These are phyloP conservation scores for Cercospora sp. DNA, from an alignment of 2,329 filamentous ascomycete genomes.

Conservation along the genomic window DNA sequence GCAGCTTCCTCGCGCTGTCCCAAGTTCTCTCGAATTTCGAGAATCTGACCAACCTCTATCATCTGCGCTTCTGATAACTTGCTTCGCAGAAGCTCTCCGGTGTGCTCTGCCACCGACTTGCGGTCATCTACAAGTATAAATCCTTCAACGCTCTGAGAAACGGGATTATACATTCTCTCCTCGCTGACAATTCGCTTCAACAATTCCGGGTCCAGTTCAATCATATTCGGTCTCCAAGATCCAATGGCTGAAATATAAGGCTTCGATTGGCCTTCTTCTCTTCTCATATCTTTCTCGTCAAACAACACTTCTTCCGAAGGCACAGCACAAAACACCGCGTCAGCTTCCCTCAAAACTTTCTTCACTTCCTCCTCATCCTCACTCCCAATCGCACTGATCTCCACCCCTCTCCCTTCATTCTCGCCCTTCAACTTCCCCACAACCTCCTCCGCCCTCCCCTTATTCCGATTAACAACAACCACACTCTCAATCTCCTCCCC, in stretches of 20 bases:
- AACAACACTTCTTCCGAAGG: constrained; percentile 51
- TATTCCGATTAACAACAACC: constrained; percentile 34
- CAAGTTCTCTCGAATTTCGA: constrained; percentile 19
- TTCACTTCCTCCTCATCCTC: constrained; percentile 25
- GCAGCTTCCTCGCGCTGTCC: constrained; percentile 13
- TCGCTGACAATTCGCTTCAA: constrained; percentile 33
- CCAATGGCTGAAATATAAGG: constrained; percentile 37
- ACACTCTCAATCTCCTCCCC: constrained; percentile 39
- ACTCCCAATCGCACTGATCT: constrained; percentile 1
- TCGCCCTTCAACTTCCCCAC: constrained; percentile 12
- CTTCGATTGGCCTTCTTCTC: constrained; percentile 7
- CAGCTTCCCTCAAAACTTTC: constrained; percentile 38
- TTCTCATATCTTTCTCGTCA: constrained; percentile 28
- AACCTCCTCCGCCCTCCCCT: constrained; percentile 13
- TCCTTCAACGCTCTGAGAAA: constrained; percentile 2
- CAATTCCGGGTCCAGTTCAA: constrained; percentile 51
- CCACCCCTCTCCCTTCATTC: not conserved
- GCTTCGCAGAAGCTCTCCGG: constrained; percentile 50
- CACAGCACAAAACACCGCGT: constrained; percentile 55
- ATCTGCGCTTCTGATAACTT: constrained; percentile 42
- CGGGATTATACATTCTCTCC: constrained; percentile 4
- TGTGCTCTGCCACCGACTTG: constrained; percentile 49
- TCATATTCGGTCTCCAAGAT: constrained; percentile 46
- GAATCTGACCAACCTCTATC: constrained; percentile 48
- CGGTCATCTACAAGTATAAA: constrained; percentile 35